Conservation (phyloP, 768 basidiomycete species). For the Naganishia friedmannii region DNA sequence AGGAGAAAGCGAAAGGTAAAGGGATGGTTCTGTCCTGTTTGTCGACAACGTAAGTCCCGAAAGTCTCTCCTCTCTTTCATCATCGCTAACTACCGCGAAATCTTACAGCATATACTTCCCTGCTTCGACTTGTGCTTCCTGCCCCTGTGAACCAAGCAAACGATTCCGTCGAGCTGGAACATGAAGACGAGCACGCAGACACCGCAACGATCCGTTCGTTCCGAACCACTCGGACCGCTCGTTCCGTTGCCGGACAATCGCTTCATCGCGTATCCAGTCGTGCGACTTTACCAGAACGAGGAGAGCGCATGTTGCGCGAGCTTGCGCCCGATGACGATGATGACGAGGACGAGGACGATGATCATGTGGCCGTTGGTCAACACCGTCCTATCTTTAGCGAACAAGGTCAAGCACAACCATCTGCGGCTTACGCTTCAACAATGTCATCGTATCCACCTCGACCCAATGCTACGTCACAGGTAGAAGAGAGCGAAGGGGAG, state of each 20-base stretch:
- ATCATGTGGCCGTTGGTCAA: not conserved
- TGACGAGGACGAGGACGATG: constrained; percentile 34
- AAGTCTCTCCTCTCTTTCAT: not conserved
- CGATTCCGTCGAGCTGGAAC: constrained; percentile 13
- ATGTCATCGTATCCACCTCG: constrained; percentile 10
- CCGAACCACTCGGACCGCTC: constrained; percentile 21
- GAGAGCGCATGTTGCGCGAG: constrained; percentile 49
- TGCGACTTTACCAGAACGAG: constrained; percentile 51
- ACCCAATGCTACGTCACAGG: not conserved
- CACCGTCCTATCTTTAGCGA: constrained; percentile 6
- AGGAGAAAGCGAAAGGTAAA: constrained; percentile 84
- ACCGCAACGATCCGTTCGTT: constrained; percentile 10
- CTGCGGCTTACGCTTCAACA: not conserved
- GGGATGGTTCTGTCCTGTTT: constrained; percentile 96
- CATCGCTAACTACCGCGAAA: not conserved
- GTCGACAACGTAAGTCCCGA: constrained; percentile 77
- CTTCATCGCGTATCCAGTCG: constrained; percentile 33
- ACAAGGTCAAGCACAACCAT: not conserved
- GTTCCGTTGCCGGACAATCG: constrained; percentile 33
- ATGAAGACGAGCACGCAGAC: constrained; percentile 14
- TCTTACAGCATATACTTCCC: constrained; percentile 73
- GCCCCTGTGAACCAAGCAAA: constrained; percentile 25
- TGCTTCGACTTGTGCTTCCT: constrained; percentile 68
- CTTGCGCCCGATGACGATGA: constrained; percentile 44
- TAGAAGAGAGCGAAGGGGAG: constrained; percentile 17